These are phyloP conservation scores for Cutaneotrichosporon mucoides DNA, from an alignment of 1,284 basidiomycete species.

Conservation along the genomic window DNA sequence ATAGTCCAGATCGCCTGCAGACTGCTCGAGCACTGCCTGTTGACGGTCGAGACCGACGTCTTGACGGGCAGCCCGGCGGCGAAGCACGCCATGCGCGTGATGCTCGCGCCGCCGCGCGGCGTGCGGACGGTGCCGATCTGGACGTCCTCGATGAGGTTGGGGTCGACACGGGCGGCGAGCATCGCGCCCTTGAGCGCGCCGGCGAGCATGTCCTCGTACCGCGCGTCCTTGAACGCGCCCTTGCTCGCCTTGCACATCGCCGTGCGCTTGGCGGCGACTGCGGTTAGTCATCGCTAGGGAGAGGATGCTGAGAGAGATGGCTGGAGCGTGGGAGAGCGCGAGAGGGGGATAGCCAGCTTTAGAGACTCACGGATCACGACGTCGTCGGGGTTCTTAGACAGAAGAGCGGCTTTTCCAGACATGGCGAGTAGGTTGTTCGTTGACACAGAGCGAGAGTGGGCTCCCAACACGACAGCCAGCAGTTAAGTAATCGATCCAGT, in stretches of 20 bases:
- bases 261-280: constrained; percentile 22
- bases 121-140: constrained; percentile 21
- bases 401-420: constrained; percentile 12
- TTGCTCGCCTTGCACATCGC: constrained; percentile 61
- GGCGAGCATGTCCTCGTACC: constrained; percentile 76
- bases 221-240: constrained; percentile 83
- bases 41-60: constrained; percentile 73
- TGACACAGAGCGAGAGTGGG: too few relatives aligned
- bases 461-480: too few relatives aligned
- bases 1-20: constrained; percentile 63
- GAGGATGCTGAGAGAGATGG: too few relatives aligned
- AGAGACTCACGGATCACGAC: constrained; percentile 16
- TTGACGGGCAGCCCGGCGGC: constrained; percentile 18
- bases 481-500: too few relatives aligned
- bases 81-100: constrained; percentile 19
- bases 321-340: too few relatives aligned
- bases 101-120: constrained; percentile 46
- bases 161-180: constrained; percentile 60
- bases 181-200: constrained; percentile 55
- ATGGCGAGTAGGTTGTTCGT: constrained; percentile 1
- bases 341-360: too few relatives aligned
- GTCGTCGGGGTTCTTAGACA: constrained; percentile 21
- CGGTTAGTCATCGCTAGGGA: not conserved
- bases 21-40: constrained; percentile 87
- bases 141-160: constrained; percentile 76